Evolutionary conservation across 2,329 filamentous ascomycete genomes (phyloP).

Genomic region (Microsporum audouinii): DNA sequence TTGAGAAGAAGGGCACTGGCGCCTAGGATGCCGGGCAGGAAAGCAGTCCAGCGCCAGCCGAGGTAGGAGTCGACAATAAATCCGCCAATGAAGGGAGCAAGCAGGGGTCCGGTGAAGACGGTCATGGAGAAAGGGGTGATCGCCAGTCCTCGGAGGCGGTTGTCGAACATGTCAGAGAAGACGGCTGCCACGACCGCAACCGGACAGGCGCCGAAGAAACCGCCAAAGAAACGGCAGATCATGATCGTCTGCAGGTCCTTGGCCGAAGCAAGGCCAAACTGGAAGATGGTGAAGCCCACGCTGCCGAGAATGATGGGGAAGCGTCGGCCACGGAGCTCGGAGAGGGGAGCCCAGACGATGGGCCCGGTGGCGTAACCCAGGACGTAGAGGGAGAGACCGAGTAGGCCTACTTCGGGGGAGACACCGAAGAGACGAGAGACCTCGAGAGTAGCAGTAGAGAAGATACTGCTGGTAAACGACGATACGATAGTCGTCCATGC

Average conservation of each 20-base stretch:
- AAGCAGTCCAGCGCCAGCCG: constrained; percentile 47
- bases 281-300: constrained; percentile 43
- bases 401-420: constrained; percentile 29
- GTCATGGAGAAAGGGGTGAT: constrained; percentile 43
- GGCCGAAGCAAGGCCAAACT: constrained; percentile 37
- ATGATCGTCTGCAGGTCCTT: constrained; percentile 45
- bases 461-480: constrained; percentile 53
- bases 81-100: constrained; percentile 45
- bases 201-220: constrained; percentile 45
- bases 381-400: constrained; percentile 34
- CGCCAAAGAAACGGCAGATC: constrained; percentile 43
- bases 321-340: constrained; percentile 40
- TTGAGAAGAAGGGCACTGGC: constrained; percentile 39
- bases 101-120: constrained; percentile 42
- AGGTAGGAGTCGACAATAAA: constrained; percentile 42
- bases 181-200: constrained; percentile 44
- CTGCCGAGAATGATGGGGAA: constrained; percentile 39
- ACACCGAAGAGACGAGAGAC: constrained; percentile 52
- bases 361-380: constrained; percentile 41
- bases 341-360: constrained; percentile 42
- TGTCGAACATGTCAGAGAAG: constrained; percentile 47
- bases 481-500: constrained; percentile 43
- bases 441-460: constrained; percentile 52
- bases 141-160: constrained; percentile 33
- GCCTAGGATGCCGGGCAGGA: constrained; percentile 47